Conservation (phyloP, 257 asterid species). For the Ocimum tenuiflorum region DNA sequence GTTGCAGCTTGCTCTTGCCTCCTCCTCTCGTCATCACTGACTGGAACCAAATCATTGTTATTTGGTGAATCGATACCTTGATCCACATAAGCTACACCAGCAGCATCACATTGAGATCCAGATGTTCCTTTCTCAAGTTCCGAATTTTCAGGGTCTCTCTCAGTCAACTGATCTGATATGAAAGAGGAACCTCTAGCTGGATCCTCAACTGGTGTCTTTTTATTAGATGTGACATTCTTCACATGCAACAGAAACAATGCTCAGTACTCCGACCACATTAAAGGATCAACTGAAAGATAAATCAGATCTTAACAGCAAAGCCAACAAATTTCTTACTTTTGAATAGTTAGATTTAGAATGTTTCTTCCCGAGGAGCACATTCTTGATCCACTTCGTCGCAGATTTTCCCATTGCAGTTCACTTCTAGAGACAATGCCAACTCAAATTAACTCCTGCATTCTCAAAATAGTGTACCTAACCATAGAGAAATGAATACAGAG, state of each 20-base stretch:
- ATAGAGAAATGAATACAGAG: background rate
- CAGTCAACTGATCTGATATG: slow-evolving; percentile 38
- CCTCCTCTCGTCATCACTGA: slow-evolving; percentile 39
- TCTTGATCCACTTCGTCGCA: slow-evolving; percentile 93
- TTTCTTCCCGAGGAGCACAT: slow-evolving; percentile 91
- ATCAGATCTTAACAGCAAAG: background rate
- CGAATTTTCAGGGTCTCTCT: slow-evolving; percentile 30
- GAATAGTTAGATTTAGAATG: slow-evolving; percentile 57
- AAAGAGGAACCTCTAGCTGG: slow-evolving; percentile 33
- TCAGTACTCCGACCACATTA: slow-evolving; percentile 11
- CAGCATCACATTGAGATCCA: slow-evolving; percentile 33
- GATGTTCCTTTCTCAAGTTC: slow-evolving; percentile 40
- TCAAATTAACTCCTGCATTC: slow-evolving; percentile 39
- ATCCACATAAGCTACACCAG: slow-evolving; percentile 31
- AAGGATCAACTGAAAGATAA: background rate
- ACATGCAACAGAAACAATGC: slow-evolving; percentile 16
- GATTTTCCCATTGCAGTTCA: slow-evolving; percentile 76
- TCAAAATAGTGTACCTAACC: slow-evolving; percentile 5
- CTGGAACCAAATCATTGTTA: slow-evolving; percentile 12
- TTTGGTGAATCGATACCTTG: slow-evolving; percentile 34
- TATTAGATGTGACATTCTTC: slow-evolving; percentile 46
- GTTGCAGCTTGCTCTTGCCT: slow-evolving; percentile 65
- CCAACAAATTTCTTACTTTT: slow-evolving; percentile 45
- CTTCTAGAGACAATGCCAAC: slow-evolving; percentile 18
- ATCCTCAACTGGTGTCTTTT: slow-evolving; percentile 37